A percentile compares a stretch with the other conserved stretches of the same genome.
phyloP scores from a whole-genome alignment of 306 rosid genomes.

The Pterocarpus santalinus region DNA sequence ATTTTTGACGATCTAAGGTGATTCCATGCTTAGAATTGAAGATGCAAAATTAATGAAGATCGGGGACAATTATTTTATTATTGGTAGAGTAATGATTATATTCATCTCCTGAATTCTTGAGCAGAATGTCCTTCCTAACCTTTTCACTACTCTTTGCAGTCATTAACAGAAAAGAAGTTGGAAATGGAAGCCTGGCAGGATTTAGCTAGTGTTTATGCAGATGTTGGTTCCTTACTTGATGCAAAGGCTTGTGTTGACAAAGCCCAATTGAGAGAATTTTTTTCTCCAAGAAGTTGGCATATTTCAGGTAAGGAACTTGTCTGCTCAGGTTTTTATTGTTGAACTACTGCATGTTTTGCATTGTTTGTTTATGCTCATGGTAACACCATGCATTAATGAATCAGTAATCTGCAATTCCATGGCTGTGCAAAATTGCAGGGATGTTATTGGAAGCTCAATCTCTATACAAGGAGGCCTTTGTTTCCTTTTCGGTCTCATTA shows the following conservation, averaged over 20 bases:
- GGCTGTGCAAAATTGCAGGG: slow-evolving; percentile 53
- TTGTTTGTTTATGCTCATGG: slow-evolving; percentile 26
- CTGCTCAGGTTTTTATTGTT: slow-evolving; percentile 17
- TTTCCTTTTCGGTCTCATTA: slow-evolving; percentile 70
- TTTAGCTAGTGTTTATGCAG: slow-evolving; percentile 74
- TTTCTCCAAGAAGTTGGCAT: slow-evolving; percentile 79
- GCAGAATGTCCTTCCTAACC: slow-evolving; percentile 4
- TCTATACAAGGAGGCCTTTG: slow-evolving; percentile 70
- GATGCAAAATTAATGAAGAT: slow-evolving; percentile 5
- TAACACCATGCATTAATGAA: not conserved
- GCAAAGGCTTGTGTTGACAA: slow-evolving; percentile 76
- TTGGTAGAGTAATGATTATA: not conserved
- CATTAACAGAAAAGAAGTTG: slow-evolving; percentile 56
- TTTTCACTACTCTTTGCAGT: slow-evolving; percentile 53
- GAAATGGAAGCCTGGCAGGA: slow-evolving; percentile 85
- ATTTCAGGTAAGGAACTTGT: slow-evolving; percentile 58
- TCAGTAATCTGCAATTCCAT: slow-evolving; percentile 21
- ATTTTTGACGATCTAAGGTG: slow-evolving; percentile 4
- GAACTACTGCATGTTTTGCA: not conserved
- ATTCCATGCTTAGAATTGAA: slow-evolving; percentile 5
- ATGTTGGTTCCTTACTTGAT: slow-evolving; percentile 66
- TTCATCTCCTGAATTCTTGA: slow-evolving; percentile 16
- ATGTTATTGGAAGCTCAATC: slow-evolving; percentile 68
- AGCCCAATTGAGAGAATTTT: slow-evolving; percentile 68
- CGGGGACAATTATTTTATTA: not conserved